Evolutionary conservation across 2,329 filamentous ascomycete species (phyloP).

Genomic region (Botrytis aclada): DNA sequence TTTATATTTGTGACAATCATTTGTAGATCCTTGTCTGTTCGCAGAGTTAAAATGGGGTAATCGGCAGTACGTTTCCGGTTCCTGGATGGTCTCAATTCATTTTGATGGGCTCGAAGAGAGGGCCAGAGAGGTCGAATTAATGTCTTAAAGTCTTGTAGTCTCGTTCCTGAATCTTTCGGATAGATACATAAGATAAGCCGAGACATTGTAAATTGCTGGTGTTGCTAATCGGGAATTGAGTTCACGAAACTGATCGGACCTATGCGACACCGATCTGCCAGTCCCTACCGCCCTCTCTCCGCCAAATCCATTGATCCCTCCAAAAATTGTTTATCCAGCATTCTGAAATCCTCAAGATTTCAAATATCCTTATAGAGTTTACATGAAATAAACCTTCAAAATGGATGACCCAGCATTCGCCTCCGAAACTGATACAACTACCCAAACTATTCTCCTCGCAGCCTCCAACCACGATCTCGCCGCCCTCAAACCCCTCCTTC

Average conservation of each 20-base stretch:
- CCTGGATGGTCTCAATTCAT: background rate
- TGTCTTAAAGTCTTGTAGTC: background rate
- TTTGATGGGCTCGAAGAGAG: background rate
- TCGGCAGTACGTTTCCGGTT: background rate
- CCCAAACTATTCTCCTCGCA: constrained; percentile 62
- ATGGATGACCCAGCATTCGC: constrained; percentile 36
- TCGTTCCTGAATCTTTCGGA: background rate
- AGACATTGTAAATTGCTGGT: background rate
- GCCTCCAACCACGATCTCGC: constrained; percentile 56
- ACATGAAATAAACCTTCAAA: background rate
- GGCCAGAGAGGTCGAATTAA: background rate
- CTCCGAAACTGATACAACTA: constrained; percentile 29
- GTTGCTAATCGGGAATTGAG: background rate
- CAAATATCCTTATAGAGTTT: background rate
- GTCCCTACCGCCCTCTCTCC: background rate
- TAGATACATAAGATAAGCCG: background rate
- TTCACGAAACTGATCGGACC: background rate
- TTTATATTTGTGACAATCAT: background rate
- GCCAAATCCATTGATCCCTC: constrained; percentile 8
- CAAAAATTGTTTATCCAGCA: constrained; percentile 5
- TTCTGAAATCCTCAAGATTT: background rate
- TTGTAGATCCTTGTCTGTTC: background rate
- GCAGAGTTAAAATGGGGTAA: background rate
- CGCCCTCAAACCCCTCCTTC: constrained; percentile 36
- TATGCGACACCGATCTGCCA: background rate